Base-by-base conservation (phyloP, 2,329 filamentous ascomycete species). In the Bertia moriformis region DNA sequence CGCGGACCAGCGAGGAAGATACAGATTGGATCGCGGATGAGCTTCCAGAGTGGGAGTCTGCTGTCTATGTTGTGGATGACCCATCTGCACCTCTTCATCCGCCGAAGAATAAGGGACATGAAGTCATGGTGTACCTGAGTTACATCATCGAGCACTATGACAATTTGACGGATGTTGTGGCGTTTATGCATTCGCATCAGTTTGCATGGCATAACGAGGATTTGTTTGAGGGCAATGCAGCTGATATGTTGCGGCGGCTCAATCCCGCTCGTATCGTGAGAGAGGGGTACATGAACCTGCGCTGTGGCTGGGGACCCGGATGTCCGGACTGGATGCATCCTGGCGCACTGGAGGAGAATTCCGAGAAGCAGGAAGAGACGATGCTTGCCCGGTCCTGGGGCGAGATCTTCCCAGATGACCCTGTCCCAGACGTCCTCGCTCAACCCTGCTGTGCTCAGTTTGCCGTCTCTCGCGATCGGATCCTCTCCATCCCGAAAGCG, bases 391-490 rank as follows among this genome's bases (percentile, higher is more conserved):
- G 54, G n/a, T 55, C 62, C 0, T 68, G 65, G 65, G 53, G 52
- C 1, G 61, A 67, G 47, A 47, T 69, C 7, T 67, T 67, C 43
- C 63, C 63, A 3, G 49, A 55, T 29, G 56, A 58, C 24, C 53
- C 57, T 2, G 53, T 66, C 12, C 64, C 38, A 10, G 3, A 18
- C 14, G 65, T 73, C 0, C 61, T 79, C 0, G 65, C 71, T 2
- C 72, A 77, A 45, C 69, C 74, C 3, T 79, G 74, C 51, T 79
- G 75, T 48, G 71, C 70, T 2, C 75, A 80, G 46, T 79, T 80
- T 47, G 75, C 73, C 5, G 54, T 79, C 3, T 71, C 67, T 4
- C 56, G 66, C 2, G 70, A 76, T 32, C 63, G 71, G 3, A 72
- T 79, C 39, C 65, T 58, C 7, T 57, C 63, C 1, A 64, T 69